These are phyloP conservation scores for Sambucus nigra DNA, from an alignment of 129 eudicot genomes.

Conservation along the genomic window DNA sequence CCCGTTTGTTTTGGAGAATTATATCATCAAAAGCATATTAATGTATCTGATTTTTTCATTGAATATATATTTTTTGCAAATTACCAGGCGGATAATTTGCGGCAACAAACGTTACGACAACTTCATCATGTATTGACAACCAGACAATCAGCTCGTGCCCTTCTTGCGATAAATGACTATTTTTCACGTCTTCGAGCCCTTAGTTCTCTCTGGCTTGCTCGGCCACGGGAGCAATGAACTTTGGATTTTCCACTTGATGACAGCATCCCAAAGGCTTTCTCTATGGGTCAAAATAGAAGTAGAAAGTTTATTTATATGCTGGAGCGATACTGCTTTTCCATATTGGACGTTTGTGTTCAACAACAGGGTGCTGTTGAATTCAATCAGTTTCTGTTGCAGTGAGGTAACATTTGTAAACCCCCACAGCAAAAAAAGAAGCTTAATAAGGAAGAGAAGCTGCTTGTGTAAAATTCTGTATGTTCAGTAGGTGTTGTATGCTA, in stretches of 20 bases:
- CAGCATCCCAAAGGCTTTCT: not conserved
- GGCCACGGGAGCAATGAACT: constrained; percentile 59
- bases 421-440: not conserved
- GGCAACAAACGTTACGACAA: constrained; percentile 88
- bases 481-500: not conserved
- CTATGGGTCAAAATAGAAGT: not conserved
- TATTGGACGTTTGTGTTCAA: too few species aligned
- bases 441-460: too few species aligned
- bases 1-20: not conserved
- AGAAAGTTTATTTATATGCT: not conserved
- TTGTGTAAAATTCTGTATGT: not conserved
- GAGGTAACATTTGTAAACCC: too few species aligned
- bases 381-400: too few species aligned
- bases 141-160: constrained; percentile 90
- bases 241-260: not conserved
- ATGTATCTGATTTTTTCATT: not conserved
- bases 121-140: constrained; percentile 75
- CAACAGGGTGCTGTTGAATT: too few species aligned
- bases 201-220: constrained; percentile 93
- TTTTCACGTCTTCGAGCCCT: constrained; percentile 92
- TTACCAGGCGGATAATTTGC: constrained; percentile 73
- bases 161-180: constrained; percentile 70
- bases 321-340: too few species aligned
- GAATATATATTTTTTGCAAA: not conserved
- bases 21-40: too few species aligned